Base-by-base conservation (phyloP, 2,329 filamentous ascomycete species). In the Fusarium pseudonygamai region DNA sequence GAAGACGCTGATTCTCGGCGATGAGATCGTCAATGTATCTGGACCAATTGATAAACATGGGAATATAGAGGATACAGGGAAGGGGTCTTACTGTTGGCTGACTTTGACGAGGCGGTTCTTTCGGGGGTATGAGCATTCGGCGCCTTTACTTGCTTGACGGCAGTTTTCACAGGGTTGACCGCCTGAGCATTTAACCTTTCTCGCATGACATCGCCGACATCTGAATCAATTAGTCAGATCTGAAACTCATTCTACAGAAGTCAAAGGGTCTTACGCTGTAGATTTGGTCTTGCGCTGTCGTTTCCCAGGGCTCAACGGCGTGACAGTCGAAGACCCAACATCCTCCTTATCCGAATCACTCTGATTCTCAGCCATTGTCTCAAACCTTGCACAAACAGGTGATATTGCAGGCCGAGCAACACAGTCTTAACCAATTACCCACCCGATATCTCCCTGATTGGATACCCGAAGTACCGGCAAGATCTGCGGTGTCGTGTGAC, bases 11-110 rank as follows among this genome's bases (percentile, higher is more conserved):
- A 20, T 81, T 82, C 46, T 82, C 81, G 2, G 78, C 78, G n/a
- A 82, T 49, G 18, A 82, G 75, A 28, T 80, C 78, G 39, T 82
- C 80, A 28, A 82, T 75, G 37, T 82, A 82, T 13, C 81, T 82
- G 40, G n/a, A 1, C 4, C 4, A 36, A 72, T 40, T 46, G n/a
- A 57, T 32, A 9, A 58, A 46, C 4, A 47, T 22, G 14, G 18
- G 14, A 3, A 6, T 5, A 11, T 1, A 2, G 13, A 26, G 34
- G 22, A 6, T 8, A 5, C 14, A 10, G 9, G 4, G 9, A 4
- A 2, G 11, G 10, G 9, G 3, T 58, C 71, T 6, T 72, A 80
- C 80, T 78, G 78, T 42, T 81, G 78, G 64, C 75, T 80, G 13
- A 81, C 79, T 72, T 79, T 79, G 28, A 82, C 71, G 37, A 81